Evolutionary conservation across 129 eudicot genomes (phyloP), one percentile per base, ranked within the genome.

Genomic region (Flaveria sonorensis): DNA sequence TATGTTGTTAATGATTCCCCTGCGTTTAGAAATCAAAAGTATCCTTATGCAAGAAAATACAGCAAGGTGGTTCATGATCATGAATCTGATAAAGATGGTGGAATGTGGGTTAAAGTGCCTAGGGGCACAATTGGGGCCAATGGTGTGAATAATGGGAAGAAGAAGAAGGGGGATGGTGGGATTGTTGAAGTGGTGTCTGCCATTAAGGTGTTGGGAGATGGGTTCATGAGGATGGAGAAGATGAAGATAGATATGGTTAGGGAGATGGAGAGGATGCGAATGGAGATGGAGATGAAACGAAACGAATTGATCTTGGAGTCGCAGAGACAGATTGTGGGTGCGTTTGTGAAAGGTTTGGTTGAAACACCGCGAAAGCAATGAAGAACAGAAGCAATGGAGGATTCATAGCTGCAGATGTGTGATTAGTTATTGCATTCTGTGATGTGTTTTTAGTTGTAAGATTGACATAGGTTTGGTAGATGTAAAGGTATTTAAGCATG

Each of bases 241-340:
- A 88, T 88, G 95, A 93, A 90, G 87, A 88, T 93, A 71, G 96
- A 90, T 2, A 88, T 93, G 96, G 89, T 90, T 20, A 53, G 86
- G 6, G 96, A 93, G 71, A 87, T 87, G 51, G 96, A 90, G 87
- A 82, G 85, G 53, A 83, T 79, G 81, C 64, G 96, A 43, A 88
- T 88, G 88, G 96, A 93, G 60, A 87, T 84, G 77, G 98, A 93
- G 86, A 82, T 93, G 96, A 93, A 90, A 70, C 83, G 96, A 7
- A 93, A 89, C 71, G 87, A 88, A 56, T 39, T 90, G 95, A 73
- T 90, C 46, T 82, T 93, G 55, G 92, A 90, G 63, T 90, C 95
- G 1, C 95, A 93, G 80, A 86, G 82, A 16, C 88, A 85, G 82
- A 87, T 93, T 81, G 91, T 93, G 67, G 96, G 88, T 72, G 91